A percentile compares a stretch with the other conserved stretches of the same genome.
phyloP scores from a whole-genome alignment of 768 basidiomycete species.

The Gloeopeniophorella convolvens region DNA sequence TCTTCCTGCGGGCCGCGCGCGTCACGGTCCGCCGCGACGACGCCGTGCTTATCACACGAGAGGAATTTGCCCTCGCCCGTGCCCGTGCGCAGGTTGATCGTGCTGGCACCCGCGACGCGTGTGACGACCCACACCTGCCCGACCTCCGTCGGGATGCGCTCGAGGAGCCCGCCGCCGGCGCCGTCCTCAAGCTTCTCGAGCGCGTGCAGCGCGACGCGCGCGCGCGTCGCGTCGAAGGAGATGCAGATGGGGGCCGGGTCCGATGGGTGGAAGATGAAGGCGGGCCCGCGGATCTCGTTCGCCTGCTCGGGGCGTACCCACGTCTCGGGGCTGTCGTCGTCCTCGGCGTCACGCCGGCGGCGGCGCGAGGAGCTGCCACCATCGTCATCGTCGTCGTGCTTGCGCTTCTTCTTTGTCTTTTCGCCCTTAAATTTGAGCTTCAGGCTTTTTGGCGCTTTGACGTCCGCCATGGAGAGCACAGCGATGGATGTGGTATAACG shows the following conservation, averaged over 20 bases:
- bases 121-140: constrained; percentile 90
- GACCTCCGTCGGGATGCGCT: constrained; percentile 72
- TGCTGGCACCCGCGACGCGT: constrained; percentile 74
- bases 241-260: constrained; percentile 71
- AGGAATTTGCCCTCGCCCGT: constrained; percentile 88
- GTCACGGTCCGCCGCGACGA: constrained; percentile 79
- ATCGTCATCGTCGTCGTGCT: constrained; percentile 46
- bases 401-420: constrained; percentile 77
- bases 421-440: constrained; percentile 90
- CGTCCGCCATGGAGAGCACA: constrained; percentile 45
- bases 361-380: constrained; percentile 39
- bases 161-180: constrained; percentile 43
- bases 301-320: constrained; percentile 75
- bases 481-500: constrained; percentile 33
- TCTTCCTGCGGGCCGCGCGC: constrained; percentile 92
- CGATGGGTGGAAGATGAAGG: constrained; percentile 78
- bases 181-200: constrained; percentile 57
- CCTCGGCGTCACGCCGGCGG: constrained; percentile 44
- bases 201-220: constrained; percentile 57
- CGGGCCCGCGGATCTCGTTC: constrained; percentile 78
- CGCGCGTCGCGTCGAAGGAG: constrained; percentile 72
- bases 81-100: constrained; percentile 81
- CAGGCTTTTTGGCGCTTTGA: constrained; percentile 6
- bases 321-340: constrained; percentile 62
- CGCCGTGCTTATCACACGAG: constrained; percentile 79